A percentile compares a stretch with the other conserved stretches of the same genome.
These are phyloP conservation scores for Ramalina intermedia DNA, from an alignment of 495 filamentous ascomycete genomes.

Conservation along the genomic window DNA sequence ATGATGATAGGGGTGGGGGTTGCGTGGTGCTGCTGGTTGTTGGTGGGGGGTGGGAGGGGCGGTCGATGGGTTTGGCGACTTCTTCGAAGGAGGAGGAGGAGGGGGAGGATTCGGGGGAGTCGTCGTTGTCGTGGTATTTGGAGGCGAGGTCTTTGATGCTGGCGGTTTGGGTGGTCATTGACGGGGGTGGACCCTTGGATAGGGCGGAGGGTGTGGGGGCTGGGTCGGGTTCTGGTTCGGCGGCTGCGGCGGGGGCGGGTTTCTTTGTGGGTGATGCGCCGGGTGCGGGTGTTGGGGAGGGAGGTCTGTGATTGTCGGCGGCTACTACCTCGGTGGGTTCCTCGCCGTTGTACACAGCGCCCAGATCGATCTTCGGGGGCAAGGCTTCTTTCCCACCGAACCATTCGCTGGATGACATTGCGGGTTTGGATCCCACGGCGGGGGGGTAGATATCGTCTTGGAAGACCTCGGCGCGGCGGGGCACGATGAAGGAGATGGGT, in stretches of 20 bases:
- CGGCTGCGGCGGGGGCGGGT: constrained; percentile 23
- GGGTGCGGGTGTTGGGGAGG: constrained; percentile 29
- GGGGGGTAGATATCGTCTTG: constrained; percentile 95
- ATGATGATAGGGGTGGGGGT: background rate
- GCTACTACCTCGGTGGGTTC: constrained; percentile 59
- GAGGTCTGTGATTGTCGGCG: constrained; percentile 43
- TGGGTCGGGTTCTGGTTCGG: constrained; percentile 31
- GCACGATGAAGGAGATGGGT: constrained; percentile 93
- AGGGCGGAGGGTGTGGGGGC: constrained; percentile 20
- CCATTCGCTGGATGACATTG: constrained; percentile 71
- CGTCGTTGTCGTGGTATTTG: constrained; percentile 56
- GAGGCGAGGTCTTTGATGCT: constrained; percentile 72
- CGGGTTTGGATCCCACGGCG: constrained; percentile 58
- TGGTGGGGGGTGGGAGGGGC: constrained; percentile 12
- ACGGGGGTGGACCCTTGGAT: constrained; percentile 42
- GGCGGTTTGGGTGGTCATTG: constrained; percentile 66
- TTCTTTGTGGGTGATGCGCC: constrained; percentile 38
- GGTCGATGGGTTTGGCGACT: constrained; percentile 49
- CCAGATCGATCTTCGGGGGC: constrained; percentile 83
- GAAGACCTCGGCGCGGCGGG: constrained; percentile 88
- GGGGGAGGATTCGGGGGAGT: no score
- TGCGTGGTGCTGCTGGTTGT: background rate
- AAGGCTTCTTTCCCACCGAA: constrained; percentile 67
- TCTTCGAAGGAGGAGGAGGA: constrained; percentile 67
- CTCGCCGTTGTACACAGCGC: constrained; percentile 75